Base-by-base conservation (phyloP, 352 stramenopile species). In the Phytophthora sp. region DNA sequence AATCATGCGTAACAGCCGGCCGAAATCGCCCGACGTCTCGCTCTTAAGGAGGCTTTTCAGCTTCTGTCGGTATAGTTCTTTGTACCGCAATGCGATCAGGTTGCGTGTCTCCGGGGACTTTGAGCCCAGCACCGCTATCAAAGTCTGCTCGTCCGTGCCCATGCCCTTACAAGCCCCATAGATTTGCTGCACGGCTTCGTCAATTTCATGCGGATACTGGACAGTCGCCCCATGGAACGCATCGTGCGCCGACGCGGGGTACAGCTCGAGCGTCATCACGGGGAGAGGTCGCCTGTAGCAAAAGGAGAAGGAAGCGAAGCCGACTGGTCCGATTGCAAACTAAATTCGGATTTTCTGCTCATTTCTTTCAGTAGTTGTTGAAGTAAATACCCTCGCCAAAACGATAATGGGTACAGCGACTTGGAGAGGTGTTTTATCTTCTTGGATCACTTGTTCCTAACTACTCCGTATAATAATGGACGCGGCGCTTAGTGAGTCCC, bases 401-500 rank as follows among this genome's bases (percentile, higher is more conserved):
- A 2, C n/a, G 52, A 58, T 67, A 53, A 13, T 4, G 12, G 1
- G 13, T 38, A 27, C 16, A 45, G 29, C 55, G 29, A 21, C 3
- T 71, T 63, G 24, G 18, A 36, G 31, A 30, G 21, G 15, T 27
- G 7, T 38, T 38, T 15, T n/a, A n/a, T n/a, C n/a, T n/a, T n/a
- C n/a, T n/a, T n/a, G n/a, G n/a, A n/a, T n/a, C n/a, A n/a, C n/a
- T n/a, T n/a, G n/a, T n/a, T n/a, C n/a, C n/a, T n/a, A n/a, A n/a
- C n/a, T n/a, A n/a, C n/a, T n/a, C n/a, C n/a, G n/a, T n/a, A 20
- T 18, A 53, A 53, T n/a, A 27, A 94, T 94, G 73, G 95, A 98
- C 80, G 80, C 88, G 45, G 76, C 82, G 57, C 76, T 98, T 15
- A 91, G 86, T 50, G 93, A 98, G 62, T 95, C 95, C 26, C 85